Evolutionary conservation across 2,329 filamentous ascomycete genomes (phyloP).

Genomic region (Scolecobasidium constrictum): DNA sequence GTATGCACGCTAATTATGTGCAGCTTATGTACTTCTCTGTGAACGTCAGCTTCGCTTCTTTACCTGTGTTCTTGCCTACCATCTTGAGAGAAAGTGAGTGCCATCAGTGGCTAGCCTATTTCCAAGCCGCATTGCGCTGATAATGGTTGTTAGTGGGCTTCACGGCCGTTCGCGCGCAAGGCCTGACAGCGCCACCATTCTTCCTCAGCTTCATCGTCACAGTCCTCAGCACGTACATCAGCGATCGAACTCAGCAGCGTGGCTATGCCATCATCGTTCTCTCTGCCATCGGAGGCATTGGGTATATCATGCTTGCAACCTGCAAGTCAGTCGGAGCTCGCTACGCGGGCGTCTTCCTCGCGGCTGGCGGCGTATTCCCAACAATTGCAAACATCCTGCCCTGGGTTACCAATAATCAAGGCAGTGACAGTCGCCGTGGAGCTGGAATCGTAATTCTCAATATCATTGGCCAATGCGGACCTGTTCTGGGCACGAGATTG

Average conservation of each 20-base stretch:
- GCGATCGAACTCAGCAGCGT: slow-evolving; percentile 55
- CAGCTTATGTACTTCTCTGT: slow-evolving; percentile 71
- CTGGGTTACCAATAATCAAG: slow-evolving; percentile 67
- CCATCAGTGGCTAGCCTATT: slow-evolving; percentile 37
- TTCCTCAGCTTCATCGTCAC: slow-evolving; percentile 63
- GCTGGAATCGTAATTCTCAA: slow-evolving; percentile 73
- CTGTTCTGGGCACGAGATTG: slow-evolving; percentile 43
- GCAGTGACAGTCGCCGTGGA: slow-evolving; percentile 56
- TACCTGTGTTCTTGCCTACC: slow-evolving; percentile 79
- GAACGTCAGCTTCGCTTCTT: slow-evolving; percentile 78
- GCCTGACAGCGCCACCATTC: slow-evolving; percentile 71
- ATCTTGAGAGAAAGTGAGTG: slow-evolving; percentile 54
- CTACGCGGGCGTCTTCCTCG: slow-evolving; percentile 70
- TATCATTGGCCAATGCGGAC: slow-evolving; percentile 69
- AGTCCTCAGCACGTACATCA: slow-evolving; percentile 59
- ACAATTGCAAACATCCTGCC: slow-evolving; percentile 53
- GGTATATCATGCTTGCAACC: slow-evolving; percentile 52
- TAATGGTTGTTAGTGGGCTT: slow-evolving; percentile 54
- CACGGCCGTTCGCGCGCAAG: slow-evolving; percentile 56
- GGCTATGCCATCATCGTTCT: slow-evolving; percentile 57
- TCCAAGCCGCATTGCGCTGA: slow-evolving; percentile 34
- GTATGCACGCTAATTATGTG: slow-evolving; percentile 21
- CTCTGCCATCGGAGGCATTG: slow-evolving; percentile 52
- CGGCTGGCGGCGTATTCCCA: slow-evolving; percentile 72
- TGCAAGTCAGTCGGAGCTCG: slow-evolving; percentile 29